A percentile compares a stretch with the other conserved stretches of the same genome.
Conservation (phyloP, 176 grass and related monocot genomes). For the Musa beccarii region DNA sequence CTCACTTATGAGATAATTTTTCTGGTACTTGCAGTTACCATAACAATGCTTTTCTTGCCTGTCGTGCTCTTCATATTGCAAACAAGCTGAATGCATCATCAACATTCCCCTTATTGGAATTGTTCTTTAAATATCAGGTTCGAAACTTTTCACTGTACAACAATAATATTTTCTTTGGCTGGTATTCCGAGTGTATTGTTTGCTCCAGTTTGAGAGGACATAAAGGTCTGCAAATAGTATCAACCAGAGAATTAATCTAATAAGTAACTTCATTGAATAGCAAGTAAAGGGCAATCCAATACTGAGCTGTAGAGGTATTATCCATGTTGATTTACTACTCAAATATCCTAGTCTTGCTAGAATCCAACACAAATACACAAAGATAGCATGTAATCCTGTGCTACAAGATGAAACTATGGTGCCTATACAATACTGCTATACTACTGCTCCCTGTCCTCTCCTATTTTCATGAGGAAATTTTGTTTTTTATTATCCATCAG, state of each 20-base stretch:
- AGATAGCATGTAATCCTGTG: too few species aligned
- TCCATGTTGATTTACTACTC: too few species aligned
- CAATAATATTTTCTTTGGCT: neutral
- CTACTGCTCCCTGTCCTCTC: too few species aligned
- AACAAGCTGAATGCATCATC: slow-evolving; percentile 82
- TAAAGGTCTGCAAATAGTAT: neutral
- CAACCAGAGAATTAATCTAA: neutral
- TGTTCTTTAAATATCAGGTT: slow-evolving; percentile 90
- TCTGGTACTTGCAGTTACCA: slow-evolving; percentile 50
- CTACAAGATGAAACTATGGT: too few species aligned
- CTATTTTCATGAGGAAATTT: too few species aligned
- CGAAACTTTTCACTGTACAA: neutral
- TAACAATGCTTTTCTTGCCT: slow-evolving; percentile 69
- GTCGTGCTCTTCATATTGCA: slow-evolving; percentile 80
- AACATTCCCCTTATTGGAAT: slow-evolving; percentile 71
- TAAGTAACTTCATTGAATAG: neutral
- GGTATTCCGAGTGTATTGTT: neutral
- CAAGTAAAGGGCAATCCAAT: neutral
- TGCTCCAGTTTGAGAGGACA: neutral
- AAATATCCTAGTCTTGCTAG: too few species aligned
- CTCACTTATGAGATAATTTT: neutral
- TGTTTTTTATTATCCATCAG: too few species aligned
- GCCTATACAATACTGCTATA: too few species aligned
- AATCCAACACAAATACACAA: too few species aligned
- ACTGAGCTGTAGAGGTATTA: neutral